Evolutionary conservation across 176 grass and related monocot genomes (phyloP).

Genomic region (Bromus sterilis): DNA sequence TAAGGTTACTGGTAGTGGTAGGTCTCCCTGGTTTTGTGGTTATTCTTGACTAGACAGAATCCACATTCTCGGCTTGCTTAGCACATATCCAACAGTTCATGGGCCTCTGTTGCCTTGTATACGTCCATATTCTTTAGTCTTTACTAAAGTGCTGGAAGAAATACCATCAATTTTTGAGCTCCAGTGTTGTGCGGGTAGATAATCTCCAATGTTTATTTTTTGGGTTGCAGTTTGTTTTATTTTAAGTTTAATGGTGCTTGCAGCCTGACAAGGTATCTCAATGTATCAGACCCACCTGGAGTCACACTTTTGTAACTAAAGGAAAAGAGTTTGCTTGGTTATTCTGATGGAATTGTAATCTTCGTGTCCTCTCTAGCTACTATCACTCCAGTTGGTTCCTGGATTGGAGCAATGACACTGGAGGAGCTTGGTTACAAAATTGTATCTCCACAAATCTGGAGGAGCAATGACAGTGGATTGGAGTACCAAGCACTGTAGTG

Average conservation of each 20-base stretch:
- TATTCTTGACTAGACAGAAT: conserved; percentile 29
- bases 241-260: conserved; percentile 8
- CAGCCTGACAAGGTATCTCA: neutral
- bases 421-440: neutral
- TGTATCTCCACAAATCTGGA: neutral
- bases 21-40: conserved; percentile 26
- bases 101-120: neutral
- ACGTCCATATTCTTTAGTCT: conserved; percentile 9
- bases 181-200: conserved; percentile 18
- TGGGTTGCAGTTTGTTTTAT: neutral
- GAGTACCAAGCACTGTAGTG: neutral
- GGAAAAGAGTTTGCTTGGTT: neutral
- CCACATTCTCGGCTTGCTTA: conserved; percentile 29
- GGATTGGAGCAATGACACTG: neutral
- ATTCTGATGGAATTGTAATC: conserved; percentile 7
- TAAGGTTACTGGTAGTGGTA: conserved; percentile 44
- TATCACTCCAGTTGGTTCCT: neutral
- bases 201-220: neutral
- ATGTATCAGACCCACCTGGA: neutral
- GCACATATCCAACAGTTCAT: conserved; percentile 12
- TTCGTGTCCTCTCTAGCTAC: neutral
- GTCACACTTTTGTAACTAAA: conserved; percentile 14
- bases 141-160: conserved; percentile 20
- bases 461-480: too few species aligned
- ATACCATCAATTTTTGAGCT: conserved; percentile 14